Evolutionary conservation across 306 rosid species (phyloP).

Genomic region (Hippophae gyantsensis): DNA sequence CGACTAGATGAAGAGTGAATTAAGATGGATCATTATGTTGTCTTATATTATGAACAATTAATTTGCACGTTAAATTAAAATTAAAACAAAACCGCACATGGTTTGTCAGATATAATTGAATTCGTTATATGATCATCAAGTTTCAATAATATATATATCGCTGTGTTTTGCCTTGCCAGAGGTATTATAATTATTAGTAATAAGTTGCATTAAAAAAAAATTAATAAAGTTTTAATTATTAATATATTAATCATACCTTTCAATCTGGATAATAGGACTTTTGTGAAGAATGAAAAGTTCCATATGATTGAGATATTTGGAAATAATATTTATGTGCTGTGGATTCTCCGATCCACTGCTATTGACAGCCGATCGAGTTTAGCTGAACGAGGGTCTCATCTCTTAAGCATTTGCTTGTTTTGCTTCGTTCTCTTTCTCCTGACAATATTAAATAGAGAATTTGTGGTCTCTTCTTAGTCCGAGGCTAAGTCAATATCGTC

Average conservation of each 20-base stretch:
- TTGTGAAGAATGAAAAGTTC: no score
- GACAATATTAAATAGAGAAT: no score
- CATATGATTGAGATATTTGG: no score
- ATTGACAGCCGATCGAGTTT: constrained; percentile 30
- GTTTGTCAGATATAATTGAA: constrained; percentile 8
- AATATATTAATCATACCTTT: constrained; percentile 17
- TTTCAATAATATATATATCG: background rate
- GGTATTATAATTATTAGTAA: background rate
- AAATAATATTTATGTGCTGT: background rate
- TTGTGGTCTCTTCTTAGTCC: no score
- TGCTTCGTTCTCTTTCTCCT: background rate
- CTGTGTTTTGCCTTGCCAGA: background rate
- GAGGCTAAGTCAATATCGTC: no score
- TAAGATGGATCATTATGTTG: no score
- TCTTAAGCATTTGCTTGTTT: background rate
- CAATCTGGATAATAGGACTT: background rate
- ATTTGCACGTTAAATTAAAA: constrained; percentile 5
- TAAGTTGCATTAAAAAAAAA: no score
- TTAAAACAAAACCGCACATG: constrained; percentile 15
- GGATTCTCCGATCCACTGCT: constrained; percentile 27
- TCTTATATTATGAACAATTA: no score
- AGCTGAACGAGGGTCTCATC: constrained; percentile 3
- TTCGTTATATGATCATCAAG: background rate
- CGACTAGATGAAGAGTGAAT: no score
- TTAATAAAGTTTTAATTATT: background rate